Evolutionary conservation across 2,329 filamentous ascomycete species (phyloP).

Genomic region (Aspergillus ochraceus): DNA sequence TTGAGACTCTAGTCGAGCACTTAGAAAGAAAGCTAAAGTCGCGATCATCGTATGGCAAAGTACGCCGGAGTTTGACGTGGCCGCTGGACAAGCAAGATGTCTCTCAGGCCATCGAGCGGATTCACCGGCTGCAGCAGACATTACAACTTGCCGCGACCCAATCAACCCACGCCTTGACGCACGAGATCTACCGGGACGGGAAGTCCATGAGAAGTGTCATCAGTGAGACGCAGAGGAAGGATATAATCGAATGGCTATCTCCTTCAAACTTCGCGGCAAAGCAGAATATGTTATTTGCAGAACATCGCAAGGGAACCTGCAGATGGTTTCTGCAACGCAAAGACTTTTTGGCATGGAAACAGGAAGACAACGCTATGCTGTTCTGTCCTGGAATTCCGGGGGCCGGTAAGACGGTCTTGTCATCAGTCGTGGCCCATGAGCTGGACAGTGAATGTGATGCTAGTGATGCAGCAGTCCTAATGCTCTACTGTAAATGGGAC

Average conservation of each 20-base stretch:
- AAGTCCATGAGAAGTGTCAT: background rate
- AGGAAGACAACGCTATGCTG: no score
- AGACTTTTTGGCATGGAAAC: no score
- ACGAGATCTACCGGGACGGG: background rate
- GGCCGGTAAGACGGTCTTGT: no score
- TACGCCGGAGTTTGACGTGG: background rate
- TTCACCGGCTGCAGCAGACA: background rate
- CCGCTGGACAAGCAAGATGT: background rate
- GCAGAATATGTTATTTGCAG: background rate
- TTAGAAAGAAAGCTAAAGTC: background rate
- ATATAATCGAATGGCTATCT: background rate
- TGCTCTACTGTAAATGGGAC: constrained; percentile 21
- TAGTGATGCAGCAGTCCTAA: constrained; percentile 9
- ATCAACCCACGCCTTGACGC: background rate
- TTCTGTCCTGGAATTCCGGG: no score
- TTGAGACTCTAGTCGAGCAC: constrained; percentile 1
- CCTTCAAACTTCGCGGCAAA: background rate
- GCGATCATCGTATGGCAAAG: background rate
- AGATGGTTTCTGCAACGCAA: no score
- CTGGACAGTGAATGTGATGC: constrained; percentile 1
- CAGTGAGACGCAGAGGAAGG: background rate
- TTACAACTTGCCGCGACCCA: background rate
- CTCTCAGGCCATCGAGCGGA: background rate
- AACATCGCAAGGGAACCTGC: no score
- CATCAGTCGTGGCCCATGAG: no score